Conservation (phyloP, 2,329 filamentous ascomycete species). For the Curvularia eragrostidis region DNA sequence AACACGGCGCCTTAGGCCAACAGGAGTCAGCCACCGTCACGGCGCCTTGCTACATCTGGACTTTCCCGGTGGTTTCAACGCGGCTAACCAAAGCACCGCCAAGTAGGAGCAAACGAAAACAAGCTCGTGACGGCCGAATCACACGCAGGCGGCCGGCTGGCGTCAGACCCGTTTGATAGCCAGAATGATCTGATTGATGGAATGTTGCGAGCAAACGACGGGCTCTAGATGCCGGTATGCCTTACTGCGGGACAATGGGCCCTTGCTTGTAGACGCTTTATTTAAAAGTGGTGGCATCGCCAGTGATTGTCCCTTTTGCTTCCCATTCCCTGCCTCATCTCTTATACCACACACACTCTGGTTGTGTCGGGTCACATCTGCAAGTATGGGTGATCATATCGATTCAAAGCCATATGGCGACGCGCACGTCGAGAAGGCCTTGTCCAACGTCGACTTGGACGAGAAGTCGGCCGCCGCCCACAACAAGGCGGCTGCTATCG, state of each 20-base stretch:
- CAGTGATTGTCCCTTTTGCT: conserved; percentile 17
- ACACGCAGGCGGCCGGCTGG: conserved; percentile 24
- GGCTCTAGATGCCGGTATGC: conserved; percentile 18
- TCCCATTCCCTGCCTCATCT: conserved; percentile 28
- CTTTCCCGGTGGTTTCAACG: conserved; percentile 27
- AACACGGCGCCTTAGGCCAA: conserved; percentile 14
- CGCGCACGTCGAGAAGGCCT: conserved; percentile 31
- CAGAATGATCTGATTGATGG: conserved; percentile 32
- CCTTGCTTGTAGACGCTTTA: conserved; percentile 26
- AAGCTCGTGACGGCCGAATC: conserved; percentile 22
- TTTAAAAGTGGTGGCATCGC: conserved; percentile 20
- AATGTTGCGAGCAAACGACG: conserved; percentile 18
- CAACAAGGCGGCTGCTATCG: conserved; percentile 62
- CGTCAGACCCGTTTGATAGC: conserved; percentile 22
- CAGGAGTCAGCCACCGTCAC: conserved; percentile 21
- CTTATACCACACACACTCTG: conserved; percentile 15
- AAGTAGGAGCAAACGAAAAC: conserved; percentile 19
- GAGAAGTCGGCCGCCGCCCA: conserved; percentile 51
- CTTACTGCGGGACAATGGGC: background rate
- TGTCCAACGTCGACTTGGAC: conserved; percentile 36
- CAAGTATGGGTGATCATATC: conserved; percentile 33
- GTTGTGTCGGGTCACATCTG: conserved; percentile 25
- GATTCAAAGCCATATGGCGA: conserved; percentile 26
- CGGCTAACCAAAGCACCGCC: conserved; percentile 28
- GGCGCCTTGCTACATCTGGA: conserved; percentile 20